Percentiles rank a stretch among this genome's conserved stretches.
Conservation (phyloP, 164 flowering plant species). For the Annona squamosa region DNA sequence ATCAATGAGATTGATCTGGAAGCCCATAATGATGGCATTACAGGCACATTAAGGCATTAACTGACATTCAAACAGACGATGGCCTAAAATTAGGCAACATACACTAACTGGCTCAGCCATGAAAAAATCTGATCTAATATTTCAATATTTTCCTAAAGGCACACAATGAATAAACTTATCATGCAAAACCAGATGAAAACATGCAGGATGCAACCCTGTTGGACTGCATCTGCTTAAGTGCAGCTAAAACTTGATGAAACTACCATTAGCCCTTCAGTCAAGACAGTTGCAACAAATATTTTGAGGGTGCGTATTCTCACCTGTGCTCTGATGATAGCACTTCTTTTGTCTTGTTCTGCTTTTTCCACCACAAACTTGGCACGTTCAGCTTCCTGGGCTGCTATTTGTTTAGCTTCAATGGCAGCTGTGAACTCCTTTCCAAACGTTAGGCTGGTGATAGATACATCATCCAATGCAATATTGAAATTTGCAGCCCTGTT, state of each 20-base stretch:
- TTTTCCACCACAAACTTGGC: conserved; percentile 67
- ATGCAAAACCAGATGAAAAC: neutral
- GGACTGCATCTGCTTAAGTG: neutral
- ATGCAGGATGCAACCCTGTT: neutral
- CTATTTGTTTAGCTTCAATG: conserved; percentile 67
- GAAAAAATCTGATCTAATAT: too few relatives aligned
- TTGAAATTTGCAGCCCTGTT: conserved; percentile 52
- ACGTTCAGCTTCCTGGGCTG: conserved; percentile 71
- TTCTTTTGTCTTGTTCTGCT: conserved; percentile 70
- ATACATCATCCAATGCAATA: conserved; percentile 63
- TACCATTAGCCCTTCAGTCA: neutral
- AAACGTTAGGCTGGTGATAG: conserved; percentile 53
- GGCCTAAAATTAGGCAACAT: too few relatives aligned
- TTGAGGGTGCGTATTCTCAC: conserved; percentile 19
- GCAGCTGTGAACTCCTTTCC: conserved; percentile 66
- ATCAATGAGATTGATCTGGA: neutral
- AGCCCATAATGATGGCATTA: neutral
- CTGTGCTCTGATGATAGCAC: conserved; percentile 66
- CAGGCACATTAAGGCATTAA: neutral
- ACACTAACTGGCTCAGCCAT: too few relatives aligned
- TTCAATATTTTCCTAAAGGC: too few relatives aligned
- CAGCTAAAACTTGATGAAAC: neutral
- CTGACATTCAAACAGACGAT: neutral
- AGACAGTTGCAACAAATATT: neutral
- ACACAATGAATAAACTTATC: too few relatives aligned